Percentiles rank a stretch among this genome's conserved stretches.
Evolutionary conservation across 2,329 filamentous ascomycete species (phyloP).

Genomic region (Neopestalotiopsis rosae): DNA sequence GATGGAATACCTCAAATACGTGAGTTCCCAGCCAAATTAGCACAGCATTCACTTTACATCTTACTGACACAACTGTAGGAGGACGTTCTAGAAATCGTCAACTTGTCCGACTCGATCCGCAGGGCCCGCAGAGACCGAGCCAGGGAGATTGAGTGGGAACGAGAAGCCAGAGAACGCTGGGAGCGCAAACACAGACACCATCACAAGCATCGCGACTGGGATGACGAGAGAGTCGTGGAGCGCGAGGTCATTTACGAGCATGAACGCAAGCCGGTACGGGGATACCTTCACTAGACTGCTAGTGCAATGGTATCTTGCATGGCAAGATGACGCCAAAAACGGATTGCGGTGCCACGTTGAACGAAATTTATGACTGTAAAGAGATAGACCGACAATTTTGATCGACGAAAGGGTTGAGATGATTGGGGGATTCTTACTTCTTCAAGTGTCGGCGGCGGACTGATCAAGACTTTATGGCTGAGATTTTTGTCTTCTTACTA

Average conservation of each 20-base stretch:
- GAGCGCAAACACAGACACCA: constrained; percentile 45
- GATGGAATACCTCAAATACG: constrained; percentile 86
- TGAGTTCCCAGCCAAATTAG: constrained; percentile 54
- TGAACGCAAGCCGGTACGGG: constrained; percentile 47
- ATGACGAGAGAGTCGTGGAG: constrained; percentile 71
- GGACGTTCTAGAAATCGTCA: constrained; percentile 83
- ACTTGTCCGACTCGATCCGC: constrained; percentile 83
- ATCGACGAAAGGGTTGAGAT: neutral
- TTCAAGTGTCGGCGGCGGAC: neutral
- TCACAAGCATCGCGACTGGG: constrained; percentile 41
- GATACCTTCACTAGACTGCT: constrained; percentile 31
- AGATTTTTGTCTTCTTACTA: neutral
- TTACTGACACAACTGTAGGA: constrained; percentile 59
- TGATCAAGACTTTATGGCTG: neutral
- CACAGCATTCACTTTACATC: constrained; percentile 25
- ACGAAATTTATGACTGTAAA: neutral
- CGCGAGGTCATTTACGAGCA: constrained; percentile 71
- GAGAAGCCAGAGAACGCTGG: constrained; percentile 58
- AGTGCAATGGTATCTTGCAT: neutral
- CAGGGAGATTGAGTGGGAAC: constrained; percentile 64
- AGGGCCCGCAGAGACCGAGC: constrained; percentile 59
- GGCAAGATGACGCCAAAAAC: neutral
- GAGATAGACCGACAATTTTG: neutral
- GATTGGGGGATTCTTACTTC: neutral
- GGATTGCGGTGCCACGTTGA: neutral